Evolutionary conservation across 345 rosid species (phyloP).

Genomic region (Gossypioides kirkii): DNA sequence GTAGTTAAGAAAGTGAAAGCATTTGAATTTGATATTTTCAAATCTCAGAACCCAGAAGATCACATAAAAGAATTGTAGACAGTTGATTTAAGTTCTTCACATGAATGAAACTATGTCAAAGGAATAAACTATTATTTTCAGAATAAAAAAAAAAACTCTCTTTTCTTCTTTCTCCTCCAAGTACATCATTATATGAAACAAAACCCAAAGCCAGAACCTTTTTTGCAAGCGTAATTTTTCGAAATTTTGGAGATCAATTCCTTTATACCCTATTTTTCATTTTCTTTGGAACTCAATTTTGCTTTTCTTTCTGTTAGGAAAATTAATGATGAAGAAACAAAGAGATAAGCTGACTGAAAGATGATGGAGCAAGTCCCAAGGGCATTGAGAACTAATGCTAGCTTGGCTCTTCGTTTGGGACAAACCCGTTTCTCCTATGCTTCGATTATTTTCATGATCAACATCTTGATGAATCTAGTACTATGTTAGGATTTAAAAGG

Average conservation of each 20-base stretch:
- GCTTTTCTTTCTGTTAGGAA: background rate
- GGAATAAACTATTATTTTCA: no score
- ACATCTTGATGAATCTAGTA: background rate
- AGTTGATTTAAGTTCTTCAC: no score
- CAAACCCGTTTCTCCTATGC: conserved; percentile 45
- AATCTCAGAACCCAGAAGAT: background rate
- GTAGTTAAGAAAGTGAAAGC: background rate
- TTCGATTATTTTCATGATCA: conserved; percentile 40
- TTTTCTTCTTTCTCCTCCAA: no score
- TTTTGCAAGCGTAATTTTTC: no score
- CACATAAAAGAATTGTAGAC: no score
- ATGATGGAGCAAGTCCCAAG: conserved; percentile 33
- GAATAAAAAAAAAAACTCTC: no score
- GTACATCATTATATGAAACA: background rate
- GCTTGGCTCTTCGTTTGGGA: conserved; percentile 57
- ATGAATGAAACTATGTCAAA: no score
- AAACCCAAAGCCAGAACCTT: background rate
- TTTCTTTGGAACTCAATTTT: background rate
- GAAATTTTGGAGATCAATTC: background rate
- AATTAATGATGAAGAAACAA: conserved; percentile 12
- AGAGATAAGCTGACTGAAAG: background rate
- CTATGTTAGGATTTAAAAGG: no score
- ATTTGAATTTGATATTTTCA: background rate
- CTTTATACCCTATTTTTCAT: no score
- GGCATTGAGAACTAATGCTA: conserved; percentile 46